These are phyloP conservation scores for Ceratocystis alfenasii DNA, from an alignment of 2,329 filamentous ascomycete species.

Conservation along the genomic window DNA sequence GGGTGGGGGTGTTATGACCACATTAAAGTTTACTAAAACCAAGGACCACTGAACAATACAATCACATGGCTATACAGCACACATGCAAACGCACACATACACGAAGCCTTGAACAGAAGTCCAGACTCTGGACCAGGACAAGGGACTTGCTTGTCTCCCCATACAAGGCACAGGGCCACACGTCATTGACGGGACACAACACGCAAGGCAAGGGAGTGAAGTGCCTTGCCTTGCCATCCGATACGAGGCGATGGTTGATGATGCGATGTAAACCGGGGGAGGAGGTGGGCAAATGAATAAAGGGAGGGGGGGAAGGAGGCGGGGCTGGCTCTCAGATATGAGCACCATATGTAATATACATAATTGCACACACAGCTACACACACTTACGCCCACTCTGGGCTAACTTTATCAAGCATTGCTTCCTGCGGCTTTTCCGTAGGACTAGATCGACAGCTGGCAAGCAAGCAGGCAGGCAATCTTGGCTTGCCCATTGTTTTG, in stretches of 20 bases:
- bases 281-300: not conserved
- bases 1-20: too few species aligned
- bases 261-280: not conserved
- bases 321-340: not conserved
- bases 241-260: not conserved
- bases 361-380: too few species aligned
- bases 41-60: too few species aligned
- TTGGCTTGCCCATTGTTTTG: not conserved
- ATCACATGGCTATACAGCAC: not conserved
- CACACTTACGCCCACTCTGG: too few species aligned
- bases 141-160: not conserved
- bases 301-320: not conserved
- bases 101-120: not conserved
- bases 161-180: conserved; percentile 7
- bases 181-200: conserved; percentile 9
- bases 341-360: not conserved
- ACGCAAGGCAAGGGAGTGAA: conserved; percentile 12
- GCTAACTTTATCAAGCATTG: too few species aligned
- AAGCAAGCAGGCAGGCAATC: too few species aligned
- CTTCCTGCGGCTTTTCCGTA: too few species aligned
- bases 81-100: not conserved
- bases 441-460: too few species aligned
- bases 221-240: not conserved
- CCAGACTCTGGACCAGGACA: not conserved
- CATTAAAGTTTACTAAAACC: too few species aligned